Evolutionary conservation across 2,329 filamentous ascomycete species (phyloP).

Genomic region (Colletotrichum euphorbiae): DNA sequence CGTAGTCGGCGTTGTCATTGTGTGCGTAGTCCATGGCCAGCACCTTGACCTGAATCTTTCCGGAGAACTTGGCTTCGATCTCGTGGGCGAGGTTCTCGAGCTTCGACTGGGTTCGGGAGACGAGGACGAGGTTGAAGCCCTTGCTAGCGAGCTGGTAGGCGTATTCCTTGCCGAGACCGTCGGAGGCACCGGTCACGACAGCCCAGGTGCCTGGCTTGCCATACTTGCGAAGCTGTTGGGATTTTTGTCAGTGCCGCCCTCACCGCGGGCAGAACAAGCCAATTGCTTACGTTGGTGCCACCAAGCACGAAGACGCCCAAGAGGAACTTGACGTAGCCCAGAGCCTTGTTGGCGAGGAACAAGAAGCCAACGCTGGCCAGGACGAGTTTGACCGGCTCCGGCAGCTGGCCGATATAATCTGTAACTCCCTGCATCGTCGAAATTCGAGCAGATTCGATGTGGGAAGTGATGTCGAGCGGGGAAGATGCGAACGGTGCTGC

Average conservation of each 20-base stretch:
- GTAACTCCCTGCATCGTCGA: constrained; percentile 41
- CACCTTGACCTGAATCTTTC: constrained; percentile 76
- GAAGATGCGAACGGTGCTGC: background rate
- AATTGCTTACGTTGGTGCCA: constrained; percentile 67
- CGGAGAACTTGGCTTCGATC: constrained; percentile 76
- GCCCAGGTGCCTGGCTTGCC: constrained; percentile 94
- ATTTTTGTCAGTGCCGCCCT: constrained; percentile 38
- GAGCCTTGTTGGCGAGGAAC: constrained; percentile 65
- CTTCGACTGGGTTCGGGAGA: constrained; percentile 96
- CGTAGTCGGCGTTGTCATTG: constrained; percentile 84
- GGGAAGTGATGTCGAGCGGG: background rate
- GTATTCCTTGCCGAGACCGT: constrained; percentile 97
- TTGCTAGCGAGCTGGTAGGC: constrained; percentile 88
- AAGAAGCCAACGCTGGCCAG: constrained; percentile 69
- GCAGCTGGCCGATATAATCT: constrained; percentile 53
- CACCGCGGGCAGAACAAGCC: background rate
- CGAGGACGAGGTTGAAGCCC: constrained; percentile 93
- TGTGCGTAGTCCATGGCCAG: constrained; percentile 92
- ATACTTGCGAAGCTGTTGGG: constrained; percentile 82
- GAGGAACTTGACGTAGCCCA: constrained; percentile 71
- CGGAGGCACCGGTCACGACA: constrained; percentile 92
- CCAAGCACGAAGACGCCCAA: constrained; percentile 76
- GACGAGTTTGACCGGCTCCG: constrained; percentile 58
- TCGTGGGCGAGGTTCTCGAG: constrained; percentile 81
- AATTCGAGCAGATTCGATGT: background rate